phyloP scores from a whole-genome alignment of 495 filamentous ascomycete genomes.

The Friedmanniomyces simplex region DNA sequence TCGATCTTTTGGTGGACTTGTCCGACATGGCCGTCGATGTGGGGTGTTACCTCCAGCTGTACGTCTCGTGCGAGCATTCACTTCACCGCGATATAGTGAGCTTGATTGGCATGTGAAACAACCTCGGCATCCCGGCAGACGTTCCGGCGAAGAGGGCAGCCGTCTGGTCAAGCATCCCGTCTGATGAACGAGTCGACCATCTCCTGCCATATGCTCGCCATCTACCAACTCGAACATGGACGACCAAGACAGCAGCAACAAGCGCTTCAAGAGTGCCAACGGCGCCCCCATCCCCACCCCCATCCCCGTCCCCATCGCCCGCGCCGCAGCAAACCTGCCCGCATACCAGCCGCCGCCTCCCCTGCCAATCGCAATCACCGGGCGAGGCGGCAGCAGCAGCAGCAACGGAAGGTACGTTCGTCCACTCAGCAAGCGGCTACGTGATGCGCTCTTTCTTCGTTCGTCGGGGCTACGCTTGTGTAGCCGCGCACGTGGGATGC shows the following conservation, averaged over 20 bases:
- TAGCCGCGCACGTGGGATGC: too few relatives aligned
- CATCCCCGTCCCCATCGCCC: neutral
- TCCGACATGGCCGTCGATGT: slow-evolving; percentile 3
- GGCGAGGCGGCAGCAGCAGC: neutral
- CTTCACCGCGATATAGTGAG: too few relatives aligned
- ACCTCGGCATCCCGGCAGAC: too few relatives aligned
- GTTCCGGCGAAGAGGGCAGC: too few relatives aligned
- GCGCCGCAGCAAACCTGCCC: slow-evolving; percentile 4
- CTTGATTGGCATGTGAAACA: too few relatives aligned
- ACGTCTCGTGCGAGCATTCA: neutral
- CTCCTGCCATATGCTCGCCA: neutral
- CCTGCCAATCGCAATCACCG: neutral
- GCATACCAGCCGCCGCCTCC: slow-evolving; percentile 9
- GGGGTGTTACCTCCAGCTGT: neutral
- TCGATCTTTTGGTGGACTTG: slow-evolving; percentile 20
- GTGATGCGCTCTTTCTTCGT: too few relatives aligned
- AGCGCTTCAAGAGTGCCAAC: slow-evolving; percentile 15
- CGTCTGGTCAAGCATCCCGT: too few relatives aligned
- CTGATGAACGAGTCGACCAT: neutral
- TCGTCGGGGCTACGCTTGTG: too few relatives aligned
- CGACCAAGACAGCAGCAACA: slow-evolving; percentile 7
- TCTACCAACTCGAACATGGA: neutral
- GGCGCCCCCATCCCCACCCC: neutral
- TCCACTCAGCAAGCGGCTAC: neutral
- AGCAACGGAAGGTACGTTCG: neutral